Evolutionary conservation across 371 early-diverging fungal genomes (phyloP), one percentile per base, ranked within the genome.

Genomic region (Mortierella sp.): DNA sequence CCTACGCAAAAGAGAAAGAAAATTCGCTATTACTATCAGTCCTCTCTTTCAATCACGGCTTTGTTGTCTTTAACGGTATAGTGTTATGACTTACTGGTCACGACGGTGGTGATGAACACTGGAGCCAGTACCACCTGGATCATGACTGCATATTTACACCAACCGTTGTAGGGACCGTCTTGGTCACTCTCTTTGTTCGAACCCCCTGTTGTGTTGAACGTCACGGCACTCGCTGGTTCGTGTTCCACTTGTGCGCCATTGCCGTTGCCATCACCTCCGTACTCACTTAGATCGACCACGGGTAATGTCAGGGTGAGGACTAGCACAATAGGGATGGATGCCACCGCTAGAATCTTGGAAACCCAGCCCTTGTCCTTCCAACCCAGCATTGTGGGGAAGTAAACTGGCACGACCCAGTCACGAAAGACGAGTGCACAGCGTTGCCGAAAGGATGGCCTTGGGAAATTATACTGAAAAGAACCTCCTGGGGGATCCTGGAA

Each of bases 281-380:
- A 46, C 4, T 70, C 70, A 23, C 64, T 78, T 41, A 84, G 75
- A 30, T 80, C 76, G 5, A 87, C 85, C 19, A 87, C 89, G 6
- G 90, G 90, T 23, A 89, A 59, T 0, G 90, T 89, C n/a, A 82
- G 63, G 0, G 81, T 80, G 7, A 89, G 62, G 2, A 86, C 8
- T 27, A 89, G 81, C 19, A 83, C 75, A 8, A 84, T 82, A 9
- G 90, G 90, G 6, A 73, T 78, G 0, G 86, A 84, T 2, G 81
- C 60, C 2, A 86, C 17, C 1, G 87, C 81, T 37, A 79, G 84
- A 0, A 81, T 53, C 70, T 85, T 86, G 56, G 81, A 78, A 50
- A 80, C 72, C 0, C 73, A 34, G 24, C 84, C 79, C 37, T 88
- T 87, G 9, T 84, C 53, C 6, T 64, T 27, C 72, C 86, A 85